Evolutionary conservation across 176 grass and related monocot genomes (phyloP).

Genomic region (Dendrocalamus sinicus): DNA sequence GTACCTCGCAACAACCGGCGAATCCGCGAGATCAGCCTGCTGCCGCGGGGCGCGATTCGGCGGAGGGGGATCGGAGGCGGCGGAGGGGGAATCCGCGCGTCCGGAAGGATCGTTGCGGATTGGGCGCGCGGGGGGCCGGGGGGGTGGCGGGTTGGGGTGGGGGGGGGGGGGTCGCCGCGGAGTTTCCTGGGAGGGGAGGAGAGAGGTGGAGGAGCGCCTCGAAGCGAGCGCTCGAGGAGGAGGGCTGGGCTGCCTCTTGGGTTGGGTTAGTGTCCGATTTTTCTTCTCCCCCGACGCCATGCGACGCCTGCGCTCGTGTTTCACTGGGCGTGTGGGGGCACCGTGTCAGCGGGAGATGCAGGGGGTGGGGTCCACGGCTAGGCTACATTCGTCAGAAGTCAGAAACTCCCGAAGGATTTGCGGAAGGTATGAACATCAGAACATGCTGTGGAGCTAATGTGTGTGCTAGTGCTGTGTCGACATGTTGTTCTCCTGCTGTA

Average conservation of each 20-base stretch:
- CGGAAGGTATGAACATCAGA: too few relatives aligned
- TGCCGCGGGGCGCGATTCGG: slow-evolving; percentile 7
- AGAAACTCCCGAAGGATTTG: too few relatives aligned
- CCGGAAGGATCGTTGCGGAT: not conserved
- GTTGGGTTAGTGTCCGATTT: not conserved
- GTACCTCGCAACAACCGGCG: slow-evolving; percentile 23
- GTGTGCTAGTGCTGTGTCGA: too few relatives aligned
- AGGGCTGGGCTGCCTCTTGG: not conserved
- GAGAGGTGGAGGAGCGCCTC: not conserved
- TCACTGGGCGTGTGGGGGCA: too few relatives aligned
- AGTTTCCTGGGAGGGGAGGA: not conserved
- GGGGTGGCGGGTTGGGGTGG: not conserved
- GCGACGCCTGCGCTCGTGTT: too few relatives aligned
- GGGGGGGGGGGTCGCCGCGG: not conserved
- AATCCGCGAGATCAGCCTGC: slow-evolving; percentile 32
- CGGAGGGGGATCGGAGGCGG: not conserved
- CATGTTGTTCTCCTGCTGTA: too few relatives aligned
- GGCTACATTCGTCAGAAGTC: too few relatives aligned
- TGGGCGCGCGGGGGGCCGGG: not conserved
- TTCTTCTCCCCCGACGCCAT: not conserved
- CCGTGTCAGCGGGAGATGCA: too few relatives aligned
- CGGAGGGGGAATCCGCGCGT: not conserved
- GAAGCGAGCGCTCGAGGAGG: slow-evolving; percentile 9
- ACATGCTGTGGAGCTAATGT: too few relatives aligned
- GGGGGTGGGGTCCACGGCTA: too few relatives aligned